Base-by-base conservation (phyloP, 1,284 basidiomycete genomes). In the Hypsizygus ulmarius region DNA sequence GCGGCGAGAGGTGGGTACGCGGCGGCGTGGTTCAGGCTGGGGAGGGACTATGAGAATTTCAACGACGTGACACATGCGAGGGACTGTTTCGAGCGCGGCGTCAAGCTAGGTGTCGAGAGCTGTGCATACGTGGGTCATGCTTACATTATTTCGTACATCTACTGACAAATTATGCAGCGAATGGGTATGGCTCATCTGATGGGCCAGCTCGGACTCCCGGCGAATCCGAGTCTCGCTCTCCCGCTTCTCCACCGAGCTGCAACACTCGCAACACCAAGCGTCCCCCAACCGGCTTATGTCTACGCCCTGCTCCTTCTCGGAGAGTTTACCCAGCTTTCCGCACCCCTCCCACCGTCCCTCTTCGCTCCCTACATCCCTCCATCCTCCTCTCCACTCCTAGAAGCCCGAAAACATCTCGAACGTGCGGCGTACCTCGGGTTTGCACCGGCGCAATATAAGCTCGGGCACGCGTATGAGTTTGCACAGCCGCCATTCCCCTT, bases 381-480 rank as follows among this genome's bases (percentile, higher is more conserved):
- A 0, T 61, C 66, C 41, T 70, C 73, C 14, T 65, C 69, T 4
- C 58, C 73, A 19, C 61, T 70, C 33, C 62, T 64, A 54, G 75
- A 84, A 62, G 79, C 82, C 2, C 70, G 80, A 6, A 73, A 73
- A 47, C 72, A 76, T 50, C 77, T 97, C 37, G 88, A 94, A 60
- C 79, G 86, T 9, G 87, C 92, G 0, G 94, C 93, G 0, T 95
- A 82, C 64, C 79, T 97, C 35, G 82, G 87, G 55, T 95, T 93
- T 60, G 77, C 89, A 0, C 86, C 93, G 0, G 94, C 95, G 0
- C 92, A 96, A 63, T 96, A 93, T 76, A 97, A 97, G 67, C 79
- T 92, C 40, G 95, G 94, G 0, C 90, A 92, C 63, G 82, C 88
- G 2, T 95, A 93, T 69, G 95, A 97, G 64, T 93, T 96, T 59